A percentile compares a stretch with the other conserved stretches of the same genome.
phyloP scores from a whole-genome alignment of 1,284 basidiomycete genomes.

The Athelia psychrophila region DNA sequence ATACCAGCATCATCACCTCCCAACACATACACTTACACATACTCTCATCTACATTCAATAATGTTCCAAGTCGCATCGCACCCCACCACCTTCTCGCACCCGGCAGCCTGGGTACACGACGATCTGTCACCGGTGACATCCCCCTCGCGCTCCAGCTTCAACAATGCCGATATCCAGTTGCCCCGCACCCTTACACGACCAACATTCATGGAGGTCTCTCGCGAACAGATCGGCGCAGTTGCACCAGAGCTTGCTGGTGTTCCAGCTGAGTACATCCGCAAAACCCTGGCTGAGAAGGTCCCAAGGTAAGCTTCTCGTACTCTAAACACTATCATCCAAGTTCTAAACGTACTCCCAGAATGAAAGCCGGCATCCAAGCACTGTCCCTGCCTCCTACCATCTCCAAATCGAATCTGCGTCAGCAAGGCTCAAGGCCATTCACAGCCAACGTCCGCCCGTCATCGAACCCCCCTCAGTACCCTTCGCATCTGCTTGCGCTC shows the following conservation, averaged over 20 bases:
- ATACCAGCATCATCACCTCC: not conserved
- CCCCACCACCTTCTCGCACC: not conserved
- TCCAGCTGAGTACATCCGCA: slow-evolving; percentile 58
- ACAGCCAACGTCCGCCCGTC: not conserved
- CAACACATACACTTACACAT: not conserved
- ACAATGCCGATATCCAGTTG: slow-evolving; percentile 32
- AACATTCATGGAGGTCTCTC: slow-evolving; percentile 48
- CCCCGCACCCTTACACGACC: slow-evolving; percentile 58
- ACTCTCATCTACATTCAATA: not conserved
- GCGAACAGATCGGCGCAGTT: slow-evolving; percentile 46
- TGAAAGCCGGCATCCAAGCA: slow-evolving; percentile 47
- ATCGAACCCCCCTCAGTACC: slow-evolving; percentile 32
- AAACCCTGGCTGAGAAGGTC: slow-evolving; percentile 46
- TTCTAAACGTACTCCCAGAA: slow-evolving; percentile 32
- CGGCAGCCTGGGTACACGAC: not conserved
- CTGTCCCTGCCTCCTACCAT: slow-evolving; percentile 47
- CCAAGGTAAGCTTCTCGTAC: slow-evolving; percentile 39
- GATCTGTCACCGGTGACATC: slow-evolving; percentile 1
- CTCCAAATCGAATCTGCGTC: slow-evolving; percentile 39
- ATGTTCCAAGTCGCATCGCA: slow-evolving; percentile 1
- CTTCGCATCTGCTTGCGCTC: slow-evolving; percentile 61
- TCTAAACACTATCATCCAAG: slow-evolving; percentile 5
- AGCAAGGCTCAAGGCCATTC: not conserved
- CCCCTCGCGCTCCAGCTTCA: not conserved
- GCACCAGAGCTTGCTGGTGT: slow-evolving; percentile 56